Percentiles rank a stretch among this genome's conserved stretches.
phyloP scores from a whole-genome alignment of 345 rosid genomes.

The Mallotus nudiflorus region DNA sequence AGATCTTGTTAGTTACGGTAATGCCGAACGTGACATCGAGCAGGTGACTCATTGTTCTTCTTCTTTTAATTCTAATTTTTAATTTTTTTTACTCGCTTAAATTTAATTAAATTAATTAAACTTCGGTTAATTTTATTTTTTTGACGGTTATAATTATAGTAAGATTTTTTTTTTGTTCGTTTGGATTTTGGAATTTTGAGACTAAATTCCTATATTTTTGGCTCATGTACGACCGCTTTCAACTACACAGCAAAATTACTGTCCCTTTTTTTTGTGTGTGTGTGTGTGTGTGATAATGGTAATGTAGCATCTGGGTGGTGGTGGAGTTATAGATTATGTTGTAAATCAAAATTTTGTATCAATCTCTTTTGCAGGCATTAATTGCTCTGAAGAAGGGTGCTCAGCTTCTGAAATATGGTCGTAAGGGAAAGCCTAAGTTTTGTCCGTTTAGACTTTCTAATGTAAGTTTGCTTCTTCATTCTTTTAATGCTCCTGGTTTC shows the following conservation, averaged over 20 bases:
- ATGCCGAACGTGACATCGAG: slow-evolving; percentile 77
- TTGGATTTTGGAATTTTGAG: neutral
- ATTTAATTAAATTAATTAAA: no score
- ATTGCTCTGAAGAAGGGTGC: slow-evolving; percentile 91
- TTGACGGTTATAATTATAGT: no score
- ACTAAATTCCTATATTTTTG: neutral
- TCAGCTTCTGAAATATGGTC: slow-evolving; percentile 89
- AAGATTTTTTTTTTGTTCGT: no score
- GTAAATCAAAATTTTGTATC: no score
- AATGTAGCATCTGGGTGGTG: no score
- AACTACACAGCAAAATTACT: no score
- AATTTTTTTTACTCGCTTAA: neutral
- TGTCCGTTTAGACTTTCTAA: slow-evolving; percentile 85
- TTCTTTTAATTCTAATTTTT: neutral
- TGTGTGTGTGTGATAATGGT: neutral
- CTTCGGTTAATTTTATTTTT: no score
- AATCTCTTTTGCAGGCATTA: slow-evolving; percentile 63
- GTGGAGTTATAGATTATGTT: neutral
- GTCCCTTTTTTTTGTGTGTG: no score
- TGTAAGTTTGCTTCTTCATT: slow-evolving; percentile 47
- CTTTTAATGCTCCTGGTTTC: slow-evolving; percentile 16
- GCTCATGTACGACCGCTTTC: no score
- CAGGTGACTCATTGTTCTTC: slow-evolving; percentile 47
- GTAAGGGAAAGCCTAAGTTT: slow-evolving; percentile 95
- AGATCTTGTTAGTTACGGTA: slow-evolving; percentile 92